A percentile compares a stretch with the other conserved stretches of the same genome.
These are phyloP conservation scores for Fusarium praegraminearum DNA, from an alignment of 2,329 filamentous ascomycete species.

Conservation along the genomic window DNA sequence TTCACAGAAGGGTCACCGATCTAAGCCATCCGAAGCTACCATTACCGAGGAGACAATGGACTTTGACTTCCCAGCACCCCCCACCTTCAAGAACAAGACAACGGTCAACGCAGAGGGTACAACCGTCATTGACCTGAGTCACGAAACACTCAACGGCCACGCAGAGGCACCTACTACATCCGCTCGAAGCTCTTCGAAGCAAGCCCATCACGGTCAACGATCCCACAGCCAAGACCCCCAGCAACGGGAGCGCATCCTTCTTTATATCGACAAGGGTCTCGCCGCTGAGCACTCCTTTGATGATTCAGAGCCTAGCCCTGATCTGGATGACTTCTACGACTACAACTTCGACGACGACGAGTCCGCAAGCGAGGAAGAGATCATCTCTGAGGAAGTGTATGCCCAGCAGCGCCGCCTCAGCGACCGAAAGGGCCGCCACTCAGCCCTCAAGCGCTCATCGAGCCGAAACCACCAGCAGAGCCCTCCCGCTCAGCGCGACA, in stretches of 20 bases:
- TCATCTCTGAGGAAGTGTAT: slow-evolving; percentile 34
- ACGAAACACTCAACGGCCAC: slow-evolving; percentile 7
- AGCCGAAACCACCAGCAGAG: slow-evolving; percentile 24
- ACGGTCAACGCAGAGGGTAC: slow-evolving; percentile 43
- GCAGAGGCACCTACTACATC: neutral
- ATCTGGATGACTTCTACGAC: slow-evolving; percentile 56
- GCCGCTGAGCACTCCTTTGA: slow-evolving; percentile 40
- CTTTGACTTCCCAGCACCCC: slow-evolving; percentile 54
- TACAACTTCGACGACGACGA: slow-evolving; percentile 52
- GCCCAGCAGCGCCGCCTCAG: slow-evolving; percentile 32
- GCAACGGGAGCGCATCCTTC: slow-evolving; percentile 45
- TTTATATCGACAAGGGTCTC: slow-evolving; percentile 49
- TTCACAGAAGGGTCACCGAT: slow-evolving; percentile 40
- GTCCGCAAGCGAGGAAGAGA: slow-evolving; percentile 35
- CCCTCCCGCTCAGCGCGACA: slow-evolving; percentile 12
- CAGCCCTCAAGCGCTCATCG: slow-evolving; percentile 25
- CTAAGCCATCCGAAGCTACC: slow-evolving; percentile 50
- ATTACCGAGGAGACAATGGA: slow-evolving; percentile 50
- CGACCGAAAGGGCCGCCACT: slow-evolving; percentile 17
- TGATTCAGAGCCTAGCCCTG: slow-evolving; percentile 52
- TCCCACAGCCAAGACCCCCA: slow-evolving; percentile 25
- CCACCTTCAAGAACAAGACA: slow-evolving; percentile 47
- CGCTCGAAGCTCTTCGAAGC: slow-evolving; percentile 24
- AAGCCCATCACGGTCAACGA: slow-evolving; percentile 21
- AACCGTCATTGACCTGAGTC: slow-evolving; percentile 43